Base-by-base conservation (phyloP, 2,329 filamentous ascomycete genomes). In the Onygenales sp. region DNA sequence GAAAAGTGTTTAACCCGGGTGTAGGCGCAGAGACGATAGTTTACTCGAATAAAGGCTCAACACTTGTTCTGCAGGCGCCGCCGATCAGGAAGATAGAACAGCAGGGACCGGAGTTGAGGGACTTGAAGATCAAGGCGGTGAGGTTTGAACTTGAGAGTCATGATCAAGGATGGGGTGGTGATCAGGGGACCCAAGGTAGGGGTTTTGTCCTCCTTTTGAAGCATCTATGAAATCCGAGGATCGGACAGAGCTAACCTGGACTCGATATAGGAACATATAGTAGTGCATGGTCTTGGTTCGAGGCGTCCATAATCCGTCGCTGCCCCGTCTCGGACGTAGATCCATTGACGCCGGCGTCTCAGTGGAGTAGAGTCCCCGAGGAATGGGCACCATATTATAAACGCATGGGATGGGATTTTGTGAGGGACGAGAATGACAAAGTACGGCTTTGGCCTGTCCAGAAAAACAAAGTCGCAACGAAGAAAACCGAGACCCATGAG, bases 151-250 rank as follows among this genome's bases (percentile, higher is more conserved):
- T 51, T n/a, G 49, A 13, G 27, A 43, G 49, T 37, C 49, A 43
- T 43, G 49, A 51, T 43, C 49, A 51, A 17, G 49, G 49, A 36
- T 51, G 49, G 49, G 49, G 49, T 17, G 49, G 49, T 14, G 48
- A 51, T 13, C 3, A 0, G 13, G 40, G 40, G 6, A 36, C 39
- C 1, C 4, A 43, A 51, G 49, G 49, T 51, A 36, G 31, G 48
- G 11, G 31, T 6, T 31, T 2, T 8, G 17, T 42, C 14, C 10
- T 3, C 34, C n/a, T 27, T 6, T 33, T 32, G 31, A 34, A 33
- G 3, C 9, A 31, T 6, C 10, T 33, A 46, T 46, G 40, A 13
- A 2, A 17, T 42, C 4, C n/a, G 1, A 42, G 3, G 33, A 17
- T 14, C 32, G 32, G 45, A 14, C 33, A 13, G 6, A 2, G 37